phyloP scores from a whole-genome alignment of 331 rosid species.

The Malus hybrid region DNA sequence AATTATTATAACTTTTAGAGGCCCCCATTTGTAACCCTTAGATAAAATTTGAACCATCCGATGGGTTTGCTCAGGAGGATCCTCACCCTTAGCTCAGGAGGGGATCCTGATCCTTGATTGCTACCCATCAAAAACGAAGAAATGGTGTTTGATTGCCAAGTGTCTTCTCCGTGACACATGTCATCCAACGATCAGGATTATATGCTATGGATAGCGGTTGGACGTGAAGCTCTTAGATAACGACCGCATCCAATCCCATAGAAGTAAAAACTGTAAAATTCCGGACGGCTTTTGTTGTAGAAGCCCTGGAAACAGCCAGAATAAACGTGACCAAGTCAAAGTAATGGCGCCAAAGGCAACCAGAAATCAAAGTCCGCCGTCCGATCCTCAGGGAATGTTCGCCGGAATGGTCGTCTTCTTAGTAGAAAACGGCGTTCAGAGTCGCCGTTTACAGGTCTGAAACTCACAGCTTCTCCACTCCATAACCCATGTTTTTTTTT shows the following conservation, averaged over 20 bases:
- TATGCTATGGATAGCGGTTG: background rate
- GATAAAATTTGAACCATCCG: no score
- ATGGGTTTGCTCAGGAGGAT: no score
- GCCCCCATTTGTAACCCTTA: no score
- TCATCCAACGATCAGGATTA: background rate
- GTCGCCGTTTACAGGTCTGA: slow-evolving; percentile 72
- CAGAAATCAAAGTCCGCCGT: slow-evolving; percentile 17
- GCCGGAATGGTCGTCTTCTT: slow-evolving; percentile 59
- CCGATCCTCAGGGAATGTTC: slow-evolving; percentile 55
- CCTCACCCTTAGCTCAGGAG: no score
- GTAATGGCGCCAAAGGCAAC: slow-evolving; percentile 60
- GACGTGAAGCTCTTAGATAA: background rate
- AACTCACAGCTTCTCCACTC: background rate
- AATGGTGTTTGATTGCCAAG: background rate
- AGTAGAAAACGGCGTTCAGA: slow-evolving; percentile 54
- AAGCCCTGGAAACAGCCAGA: background rate
- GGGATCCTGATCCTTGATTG: background rate
- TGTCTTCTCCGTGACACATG: background rate
- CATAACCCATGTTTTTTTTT: background rate
- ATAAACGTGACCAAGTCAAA: slow-evolving; percentile 3
- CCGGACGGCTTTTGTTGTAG: background rate
- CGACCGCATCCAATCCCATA: background rate
- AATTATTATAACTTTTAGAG: no score
- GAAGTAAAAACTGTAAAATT: background rate
- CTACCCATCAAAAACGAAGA: background rate